Percentiles rank a stretch among this genome's conserved stretches.
phyloP scores from a whole-genome alignment of 2,329 filamentous ascomycete species.

The Claviceps capensis region DNA sequence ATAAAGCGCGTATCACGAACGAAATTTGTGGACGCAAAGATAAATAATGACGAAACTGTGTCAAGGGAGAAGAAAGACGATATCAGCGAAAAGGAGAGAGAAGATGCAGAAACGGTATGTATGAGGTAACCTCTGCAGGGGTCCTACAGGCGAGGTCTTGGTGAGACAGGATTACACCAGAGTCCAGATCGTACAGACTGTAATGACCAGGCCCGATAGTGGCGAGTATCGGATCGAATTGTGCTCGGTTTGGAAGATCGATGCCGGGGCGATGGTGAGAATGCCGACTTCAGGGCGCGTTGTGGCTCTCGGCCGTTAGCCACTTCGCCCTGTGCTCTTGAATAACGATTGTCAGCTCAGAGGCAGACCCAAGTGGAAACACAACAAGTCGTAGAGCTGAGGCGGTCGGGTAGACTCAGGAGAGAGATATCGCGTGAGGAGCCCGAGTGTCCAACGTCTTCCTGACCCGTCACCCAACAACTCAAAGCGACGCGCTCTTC shows the following conservation, averaged over 20 bases:
- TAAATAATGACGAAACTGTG: not conserved
- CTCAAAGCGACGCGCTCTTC: not conserved
- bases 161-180: not conserved
- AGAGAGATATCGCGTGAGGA: not conserved
- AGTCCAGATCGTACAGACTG: not conserved
- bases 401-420: not conserved
- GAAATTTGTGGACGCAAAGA: too few species aligned
- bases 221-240: not conserved
- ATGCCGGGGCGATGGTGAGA: not conserved
- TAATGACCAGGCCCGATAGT: not conserved
- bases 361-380: not conserved
- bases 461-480: not conserved
- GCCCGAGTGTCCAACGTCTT: not conserved
- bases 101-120: not conserved
- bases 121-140: slow-evolving; percentile 1
- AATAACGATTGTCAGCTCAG: not conserved
- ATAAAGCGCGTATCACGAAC: too few species aligned
- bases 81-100: not conserved
- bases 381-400: not conserved
- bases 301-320: not conserved
- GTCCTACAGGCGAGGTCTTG: not conserved
- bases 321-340: too few species aligned
- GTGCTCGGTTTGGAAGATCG: not conserved
- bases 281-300: not conserved
- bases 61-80: not conserved